phyloP scores from a whole-genome alignment of 2,329 filamentous ascomycete species.

The Coleophoma eucalyptorum region DNA sequence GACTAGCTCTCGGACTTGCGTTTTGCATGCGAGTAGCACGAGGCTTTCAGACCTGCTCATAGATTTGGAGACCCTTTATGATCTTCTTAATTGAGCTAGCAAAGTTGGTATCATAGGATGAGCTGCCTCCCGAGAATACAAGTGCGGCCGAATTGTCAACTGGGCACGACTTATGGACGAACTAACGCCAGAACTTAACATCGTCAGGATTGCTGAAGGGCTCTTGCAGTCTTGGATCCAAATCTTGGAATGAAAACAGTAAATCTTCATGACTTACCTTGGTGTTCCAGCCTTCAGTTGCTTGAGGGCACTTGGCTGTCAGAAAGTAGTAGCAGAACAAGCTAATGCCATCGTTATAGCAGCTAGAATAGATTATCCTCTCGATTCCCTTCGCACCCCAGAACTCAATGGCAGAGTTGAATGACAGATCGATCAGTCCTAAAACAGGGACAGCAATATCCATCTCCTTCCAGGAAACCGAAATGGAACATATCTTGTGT shows the following conservation, averaged over 20 bases:
- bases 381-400: constrained; percentile 33
- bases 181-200: constrained; percentile 24
- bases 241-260: constrained; percentile 53
- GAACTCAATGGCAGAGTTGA: constrained; percentile 23
- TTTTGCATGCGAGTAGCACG: constrained; percentile 52
- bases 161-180: constrained; percentile 54
- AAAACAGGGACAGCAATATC: constrained; percentile 10
- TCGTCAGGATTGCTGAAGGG: constrained; percentile 23
- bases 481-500: constrained; percentile 14
- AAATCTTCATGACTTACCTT: constrained; percentile 48
- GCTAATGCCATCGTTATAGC: constrained; percentile 30
- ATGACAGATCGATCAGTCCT: constrained; percentile 16
- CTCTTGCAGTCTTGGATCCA: constrained; percentile 38
- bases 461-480: constrained; percentile 9
- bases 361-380: constrained; percentile 36
- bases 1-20: constrained; percentile 52
- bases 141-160: constrained; percentile 44
- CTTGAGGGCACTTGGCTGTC: constrained; percentile 15
- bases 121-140: constrained; percentile 62
- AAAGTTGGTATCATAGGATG: constrained; percentile 64
- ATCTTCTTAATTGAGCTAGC: constrained; percentile 37
- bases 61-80: constrained; percentile 41
- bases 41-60: constrained; percentile 49
- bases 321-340: constrained; percentile 36
- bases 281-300: constrained; percentile 23